These are phyloP conservation scores for Phyllosticta citrichinensis DNA, from an alignment of 2,329 filamentous ascomycete species.

Conservation along the genomic window DNA sequence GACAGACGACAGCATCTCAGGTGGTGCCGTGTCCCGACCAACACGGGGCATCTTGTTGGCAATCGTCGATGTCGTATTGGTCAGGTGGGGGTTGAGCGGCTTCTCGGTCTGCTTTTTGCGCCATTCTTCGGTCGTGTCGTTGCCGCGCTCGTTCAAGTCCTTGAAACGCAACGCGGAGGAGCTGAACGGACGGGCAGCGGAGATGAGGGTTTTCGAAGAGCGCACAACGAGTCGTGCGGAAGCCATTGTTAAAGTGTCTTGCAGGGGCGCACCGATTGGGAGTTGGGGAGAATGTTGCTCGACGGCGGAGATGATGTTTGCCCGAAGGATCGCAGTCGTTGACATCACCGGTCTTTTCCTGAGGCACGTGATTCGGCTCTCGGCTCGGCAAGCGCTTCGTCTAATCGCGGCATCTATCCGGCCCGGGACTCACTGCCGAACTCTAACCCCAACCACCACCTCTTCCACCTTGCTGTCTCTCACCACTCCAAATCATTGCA, in stretches of 20 bases:
- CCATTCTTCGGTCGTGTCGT: conserved; percentile 45
- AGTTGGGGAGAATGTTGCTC: too few species aligned
- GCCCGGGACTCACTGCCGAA: neutral
- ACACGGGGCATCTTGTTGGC: conserved; percentile 52
- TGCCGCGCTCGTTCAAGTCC: conserved; percentile 39
- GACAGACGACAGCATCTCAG: conserved; percentile 49
- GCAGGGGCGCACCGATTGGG: neutral
- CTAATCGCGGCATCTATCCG: neutral
- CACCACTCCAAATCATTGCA: neutral
- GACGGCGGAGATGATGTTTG: neutral
- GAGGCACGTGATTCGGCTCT: neutral
- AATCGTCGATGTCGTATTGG: conserved; percentile 55
- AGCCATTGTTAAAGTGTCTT: conserved; percentile 31
- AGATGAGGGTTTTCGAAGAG: conserved; percentile 32
- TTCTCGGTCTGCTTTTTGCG: conserved; percentile 48
- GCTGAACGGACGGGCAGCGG: conserved; percentile 27
- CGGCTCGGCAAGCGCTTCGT: neutral
- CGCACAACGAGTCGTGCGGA: conserved; percentile 35
- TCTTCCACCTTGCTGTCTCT: neutral
- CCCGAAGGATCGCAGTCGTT: conserved; percentile 3
- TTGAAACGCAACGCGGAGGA: conserved; percentile 29
- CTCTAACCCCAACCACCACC: neutral
- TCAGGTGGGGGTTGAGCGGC: conserved; percentile 51
- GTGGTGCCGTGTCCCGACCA: conserved; percentile 46
- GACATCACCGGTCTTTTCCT: conserved; percentile 3